Conservation (phyloP, 1,139 yeast species). For the Hemisphaericaspora lyxosophila region DNA sequence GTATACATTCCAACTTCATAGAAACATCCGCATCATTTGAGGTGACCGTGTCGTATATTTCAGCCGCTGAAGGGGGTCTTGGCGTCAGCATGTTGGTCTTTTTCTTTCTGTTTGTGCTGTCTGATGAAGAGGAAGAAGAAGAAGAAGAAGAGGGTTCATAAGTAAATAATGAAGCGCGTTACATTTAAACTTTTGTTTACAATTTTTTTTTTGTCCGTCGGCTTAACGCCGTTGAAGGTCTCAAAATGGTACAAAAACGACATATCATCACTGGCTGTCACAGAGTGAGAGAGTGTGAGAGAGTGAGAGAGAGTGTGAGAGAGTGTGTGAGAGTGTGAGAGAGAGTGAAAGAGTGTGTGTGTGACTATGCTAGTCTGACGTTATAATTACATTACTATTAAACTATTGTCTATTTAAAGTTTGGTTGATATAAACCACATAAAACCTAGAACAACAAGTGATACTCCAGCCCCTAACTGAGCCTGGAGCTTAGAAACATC, state of each 20-base stretch:
- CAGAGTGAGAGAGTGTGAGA: too few species aligned
- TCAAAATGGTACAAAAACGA: too few species aligned
- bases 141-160: neutral
- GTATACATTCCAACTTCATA: slow-evolving; percentile 40
- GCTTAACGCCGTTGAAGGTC: too few species aligned
- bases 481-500: slow-evolving; percentile 18
- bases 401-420: slow-evolving; percentile 5
- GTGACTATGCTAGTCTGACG: too few species aligned
- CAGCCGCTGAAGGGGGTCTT: slow-evolving; percentile 12
- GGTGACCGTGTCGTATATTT: slow-evolving; percentile 25
- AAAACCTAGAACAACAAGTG: slow-evolving; percentile 19
- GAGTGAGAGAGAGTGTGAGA: too few species aligned
- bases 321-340: too few species aligned
- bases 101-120: too few species aligned
- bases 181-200: neutral
- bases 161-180: too few species aligned
- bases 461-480: slow-evolving; percentile 16
- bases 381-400: too few species aligned
- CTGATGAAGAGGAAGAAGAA: neutral
- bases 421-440: slow-evolving; percentile 23
- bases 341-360: too few species aligned
- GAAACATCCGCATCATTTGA: slow-evolving; percentile 19
- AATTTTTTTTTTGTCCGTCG: neutral
- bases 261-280: too few species aligned
- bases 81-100: slow-evolving; percentile 4